A percentile compares a stretch with the other conserved stretches of the same genome.
Evolutionary conservation across 2,329 filamentous ascomycete species (phyloP).

Genomic region (Colletotrichum orchidophilum): DNA sequence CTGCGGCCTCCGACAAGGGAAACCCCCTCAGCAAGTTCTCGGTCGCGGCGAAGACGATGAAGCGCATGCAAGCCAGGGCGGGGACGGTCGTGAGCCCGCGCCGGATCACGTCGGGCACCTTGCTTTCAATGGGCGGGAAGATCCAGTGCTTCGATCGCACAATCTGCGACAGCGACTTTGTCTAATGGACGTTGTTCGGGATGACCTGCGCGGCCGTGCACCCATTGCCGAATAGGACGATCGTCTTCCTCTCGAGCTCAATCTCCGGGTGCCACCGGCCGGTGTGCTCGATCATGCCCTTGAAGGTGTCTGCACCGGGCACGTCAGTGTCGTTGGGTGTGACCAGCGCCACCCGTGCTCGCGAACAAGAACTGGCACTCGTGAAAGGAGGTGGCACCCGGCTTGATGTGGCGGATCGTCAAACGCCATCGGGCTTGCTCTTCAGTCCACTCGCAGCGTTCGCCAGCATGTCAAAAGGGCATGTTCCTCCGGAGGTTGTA

Average conservation of each 20-base stretch:
- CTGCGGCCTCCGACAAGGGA: background rate
- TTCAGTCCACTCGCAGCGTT: conserved; percentile 50
- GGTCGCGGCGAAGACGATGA: conserved; percentile 51
- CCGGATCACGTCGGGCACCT: conserved; percentile 33
- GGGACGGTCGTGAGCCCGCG: conserved; percentile 59
- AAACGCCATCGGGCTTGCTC: conserved; percentile 46
- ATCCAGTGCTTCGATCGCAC: conserved; percentile 55
- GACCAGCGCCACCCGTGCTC: conserved; percentile 45
- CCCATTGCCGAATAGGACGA: conserved; percentile 64
- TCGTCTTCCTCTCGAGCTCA: conserved; percentile 55
- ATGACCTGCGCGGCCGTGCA: conserved; percentile 64
- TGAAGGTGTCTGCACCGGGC: conserved; percentile 58
- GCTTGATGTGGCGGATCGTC: conserved; percentile 39
- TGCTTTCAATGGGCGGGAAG: conserved; percentile 43
- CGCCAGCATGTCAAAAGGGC: conserved; percentile 46
- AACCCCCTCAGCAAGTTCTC: conserved; percentile 49
- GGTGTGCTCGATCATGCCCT: conserved; percentile 63
- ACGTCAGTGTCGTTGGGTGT: conserved; percentile 50
- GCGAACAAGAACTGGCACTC: conserved; percentile 52
- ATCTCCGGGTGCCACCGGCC: conserved; percentile 63
- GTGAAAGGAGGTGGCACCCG: conserved; percentile 40
- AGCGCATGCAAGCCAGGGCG: conserved; percentile 47
- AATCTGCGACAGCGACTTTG: conserved; percentile 45
- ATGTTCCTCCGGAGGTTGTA: too few relatives aligned
- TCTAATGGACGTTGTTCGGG: conserved; percentile 50